Evolutionary conservation across 345 rosid species (phyloP), one percentile per base, ranked within the genome.

Genomic region (Hevea brasiliensis): DNA sequence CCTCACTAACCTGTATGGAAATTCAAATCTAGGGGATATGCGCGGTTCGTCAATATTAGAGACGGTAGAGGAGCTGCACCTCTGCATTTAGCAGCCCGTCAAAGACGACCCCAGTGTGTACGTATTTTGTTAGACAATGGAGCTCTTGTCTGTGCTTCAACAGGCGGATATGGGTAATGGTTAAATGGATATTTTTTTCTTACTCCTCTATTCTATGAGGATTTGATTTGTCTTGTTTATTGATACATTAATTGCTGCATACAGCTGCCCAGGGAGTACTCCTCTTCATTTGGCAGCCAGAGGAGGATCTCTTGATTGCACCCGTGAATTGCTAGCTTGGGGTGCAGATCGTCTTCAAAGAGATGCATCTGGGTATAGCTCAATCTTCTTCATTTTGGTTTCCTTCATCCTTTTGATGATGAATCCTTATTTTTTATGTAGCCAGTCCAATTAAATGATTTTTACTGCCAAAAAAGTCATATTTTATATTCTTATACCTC

Each of bases 241-340:
- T 78, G 70, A 78, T 67, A 11, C 4, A 4, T 1, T 32, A 35
- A 6, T 63, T 77, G 66, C 61, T 81, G 64, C 72, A 77, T 82
- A 53, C 81, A 96, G 99, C 42, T 89, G 72, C 66, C 94, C 95
- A 0, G 98, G 96, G 21, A 93, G 96, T 75, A 91, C 99, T 65
- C 96, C 99, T 83, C 99, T 96, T 80, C 99, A 93, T 84, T 83
- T 96, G 77, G 99, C 99, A 47, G 99, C 99, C 29, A 86, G 98
- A 83, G 96, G 97, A 0, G 99, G 99, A 58, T 96, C 98, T 79
- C 90, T 91, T 20, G 99, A 91, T 74, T 96, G 99, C 73, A 86
- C 90, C 44, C 91, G 97, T 2, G 90, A 86, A 41, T 81, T 96
- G 84, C 87, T 96, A 75, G 98, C 98, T 7, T 93, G 98, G 97